Base-by-base conservation (phyloP, 306 rosid genomes). In the Carpinus fangiana region DNA sequence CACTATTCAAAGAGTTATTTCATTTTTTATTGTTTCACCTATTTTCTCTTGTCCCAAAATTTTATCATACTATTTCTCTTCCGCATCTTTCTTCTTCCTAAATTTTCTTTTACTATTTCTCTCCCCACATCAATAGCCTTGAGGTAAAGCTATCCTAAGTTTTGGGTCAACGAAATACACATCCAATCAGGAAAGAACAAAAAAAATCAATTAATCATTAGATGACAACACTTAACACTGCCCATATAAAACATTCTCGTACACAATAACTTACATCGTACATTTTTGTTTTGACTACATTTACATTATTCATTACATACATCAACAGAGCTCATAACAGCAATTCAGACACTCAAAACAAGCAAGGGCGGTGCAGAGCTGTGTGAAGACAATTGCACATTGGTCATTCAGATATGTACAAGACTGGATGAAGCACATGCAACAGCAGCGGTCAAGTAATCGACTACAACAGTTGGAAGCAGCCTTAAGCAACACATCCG, bases 361-460 rank as follows among this genome's bases (percentile, higher is more conserved):
- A 55, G 98, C 87, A 53, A 95, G 87, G 73, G 97, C 99, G 14
- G 97, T 45, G 83, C 97, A 84, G 54, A 95, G 74, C 55, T 95
- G 99, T 14, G 96, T 51, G 71, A 92, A 87, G 50, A 85, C 83
- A 16, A 91, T 77, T 36, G 93, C 88, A 67, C 90, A 88, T 67
- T 78, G 90, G 83, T 91, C 89, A 76, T 86, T 95, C 79, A 89
- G 31, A 69, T 50, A 67, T 13, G 84, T 23, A 66, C 98, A 91
- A 65, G 91, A 3, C 67, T 65, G 82, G 41, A 95, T 74, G 87
- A 86, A 82, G 80, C 97, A 95, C 96, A 95, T 80, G 85, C 99
- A 84, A 74, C 97, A 91, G 53, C 80, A 78, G 13, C 79, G 88
- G 52, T 86, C 73, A 10, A 86, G 76, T 9, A 90, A 3, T 69